These are phyloP conservation scores for Microdochium nivale DNA, from an alignment of 2,329 filamentous ascomycete genomes.

Conservation along the genomic window DNA sequence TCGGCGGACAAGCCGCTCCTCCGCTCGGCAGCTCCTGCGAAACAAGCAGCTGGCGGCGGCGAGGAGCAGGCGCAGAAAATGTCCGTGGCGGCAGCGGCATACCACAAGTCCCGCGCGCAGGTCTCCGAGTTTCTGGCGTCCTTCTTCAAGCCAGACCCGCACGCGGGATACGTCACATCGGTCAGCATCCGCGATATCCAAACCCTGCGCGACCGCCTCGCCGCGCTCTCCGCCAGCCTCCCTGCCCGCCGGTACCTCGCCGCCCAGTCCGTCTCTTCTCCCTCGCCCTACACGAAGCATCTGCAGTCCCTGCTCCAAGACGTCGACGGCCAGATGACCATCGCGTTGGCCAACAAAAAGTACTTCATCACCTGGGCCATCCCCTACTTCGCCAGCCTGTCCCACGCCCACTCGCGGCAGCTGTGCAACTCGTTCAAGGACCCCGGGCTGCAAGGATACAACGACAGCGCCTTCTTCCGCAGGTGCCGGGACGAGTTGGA, in stretches of 20 bases:
- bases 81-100: conserved; percentile 28
- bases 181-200: neutral
- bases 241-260: conserved; percentile 12
- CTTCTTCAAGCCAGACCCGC: conserved; percentile 28
- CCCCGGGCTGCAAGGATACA: conserved; percentile 46
- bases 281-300: neutral
- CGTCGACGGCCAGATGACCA: conserved; percentile 39
- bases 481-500: conserved; percentile 38
- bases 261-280: neutral
- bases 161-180: conserved; percentile 24
- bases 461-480: conserved; percentile 41
- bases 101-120: conserved; percentile 41
- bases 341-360: conserved; percentile 29
- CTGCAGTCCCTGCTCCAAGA: conserved; percentile 33
- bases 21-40: neutral
- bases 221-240: conserved; percentile 17
- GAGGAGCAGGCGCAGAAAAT: too few species aligned
- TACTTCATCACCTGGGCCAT: conserved; percentile 44
- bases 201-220: conserved; percentile 10
- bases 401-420: conserved; percentile 47
- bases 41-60: conserved; percentile 10
- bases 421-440: conserved; percentile 56
- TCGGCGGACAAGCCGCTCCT: neutral
- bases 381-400: conserved; percentile 49
- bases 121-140: conserved; percentile 41